These are phyloP conservation scores for Aspergillus udagawae DNA, from an alignment of 2,329 filamentous ascomycete genomes.

Conservation along the genomic window DNA sequence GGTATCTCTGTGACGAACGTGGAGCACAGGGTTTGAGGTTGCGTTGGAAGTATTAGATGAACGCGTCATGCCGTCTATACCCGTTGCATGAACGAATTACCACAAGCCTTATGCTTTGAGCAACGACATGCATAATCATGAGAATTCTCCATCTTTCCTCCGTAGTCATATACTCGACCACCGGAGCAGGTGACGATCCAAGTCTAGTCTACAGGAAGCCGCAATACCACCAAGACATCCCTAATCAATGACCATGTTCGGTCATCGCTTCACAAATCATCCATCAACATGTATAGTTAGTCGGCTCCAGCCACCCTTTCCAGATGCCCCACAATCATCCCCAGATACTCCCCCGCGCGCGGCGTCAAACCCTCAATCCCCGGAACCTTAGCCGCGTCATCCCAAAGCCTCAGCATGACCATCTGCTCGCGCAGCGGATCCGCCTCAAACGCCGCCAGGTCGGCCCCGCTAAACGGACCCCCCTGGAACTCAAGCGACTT, in stretches of 20 bases:
- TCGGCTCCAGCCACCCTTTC: neutral
- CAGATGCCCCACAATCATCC: constrained; percentile 26
- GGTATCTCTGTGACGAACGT: neutral
- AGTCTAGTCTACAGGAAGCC: neutral
- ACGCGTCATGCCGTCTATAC: neutral
- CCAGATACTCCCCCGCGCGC: constrained; percentile 22
- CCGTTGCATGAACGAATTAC: neutral
- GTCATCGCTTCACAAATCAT: neutral
- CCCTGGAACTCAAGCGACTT: constrained; percentile 37
- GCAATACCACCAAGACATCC: neutral
- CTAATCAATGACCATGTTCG: too few species aligned
- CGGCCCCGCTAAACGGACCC: constrained; percentile 29
- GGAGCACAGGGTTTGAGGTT: neutral
- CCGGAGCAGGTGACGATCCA: neutral
- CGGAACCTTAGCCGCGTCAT: constrained; percentile 35
- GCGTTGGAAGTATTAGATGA: neutral
- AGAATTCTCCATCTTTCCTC: neutral
- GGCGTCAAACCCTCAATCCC: constrained; percentile 23
- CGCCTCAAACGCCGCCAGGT: constrained; percentile 26
- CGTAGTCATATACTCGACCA: too few species aligned
- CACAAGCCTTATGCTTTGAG: neutral
- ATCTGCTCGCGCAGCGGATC: constrained; percentile 34
- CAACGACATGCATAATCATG: neutral
- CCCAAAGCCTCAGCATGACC: constrained; percentile 35
- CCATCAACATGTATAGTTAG: neutral